Evolutionary conservation across 2,329 filamentous ascomycete genomes (phyloP).

Genomic region (Ascochyta koolunga): DNA sequence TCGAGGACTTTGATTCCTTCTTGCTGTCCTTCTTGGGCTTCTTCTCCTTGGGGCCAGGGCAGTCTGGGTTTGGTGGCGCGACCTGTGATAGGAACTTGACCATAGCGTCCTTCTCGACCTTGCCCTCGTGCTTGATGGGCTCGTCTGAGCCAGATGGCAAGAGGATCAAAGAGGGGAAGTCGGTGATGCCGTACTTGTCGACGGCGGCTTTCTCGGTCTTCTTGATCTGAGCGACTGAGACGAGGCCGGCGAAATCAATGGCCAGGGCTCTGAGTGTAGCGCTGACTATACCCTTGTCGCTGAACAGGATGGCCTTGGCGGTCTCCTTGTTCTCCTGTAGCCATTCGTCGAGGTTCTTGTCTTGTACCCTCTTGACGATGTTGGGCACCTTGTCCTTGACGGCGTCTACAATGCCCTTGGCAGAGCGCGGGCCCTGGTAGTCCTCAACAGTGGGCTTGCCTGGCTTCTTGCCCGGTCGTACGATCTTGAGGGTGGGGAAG

Average conservation of each 20-base stretch:
- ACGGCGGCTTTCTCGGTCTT: conserved; percentile 77
- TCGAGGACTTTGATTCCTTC: conserved; percentile 54
- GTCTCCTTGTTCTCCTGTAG: conserved; percentile 68
- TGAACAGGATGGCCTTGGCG: conserved; percentile 89
- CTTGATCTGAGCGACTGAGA: conserved; percentile 81
- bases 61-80: conserved; percentile 79
- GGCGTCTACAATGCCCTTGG: conserved; percentile 86
- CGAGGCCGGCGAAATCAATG: conserved; percentile 84
- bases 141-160: conserved; percentile 74
- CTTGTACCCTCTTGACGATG: conserved; percentile 80
- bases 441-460: conserved; percentile 85
- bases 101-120: conserved; percentile 83
- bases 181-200: conserved; percentile 74
- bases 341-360: conserved; percentile 80
- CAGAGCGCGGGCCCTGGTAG: conserved; percentile 81
- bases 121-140: conserved; percentile 76
- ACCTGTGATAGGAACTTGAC: conserved; percentile 81
- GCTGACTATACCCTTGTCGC: conserved; percentile 87
- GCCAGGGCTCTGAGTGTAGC: conserved; percentile 82
- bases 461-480: conserved; percentile 81
- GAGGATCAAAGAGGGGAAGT: conserved; percentile 81
- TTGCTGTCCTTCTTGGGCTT: conserved; percentile 54
- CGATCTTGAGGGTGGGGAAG: conserved; percentile 94
- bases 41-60: conserved; percentile 60
- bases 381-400: conserved; percentile 90